These are phyloP conservation scores for Didymellaceae sp. DNA, from an alignment of 2,329 filamentous ascomycete genomes.

Conservation along the genomic window DNA sequence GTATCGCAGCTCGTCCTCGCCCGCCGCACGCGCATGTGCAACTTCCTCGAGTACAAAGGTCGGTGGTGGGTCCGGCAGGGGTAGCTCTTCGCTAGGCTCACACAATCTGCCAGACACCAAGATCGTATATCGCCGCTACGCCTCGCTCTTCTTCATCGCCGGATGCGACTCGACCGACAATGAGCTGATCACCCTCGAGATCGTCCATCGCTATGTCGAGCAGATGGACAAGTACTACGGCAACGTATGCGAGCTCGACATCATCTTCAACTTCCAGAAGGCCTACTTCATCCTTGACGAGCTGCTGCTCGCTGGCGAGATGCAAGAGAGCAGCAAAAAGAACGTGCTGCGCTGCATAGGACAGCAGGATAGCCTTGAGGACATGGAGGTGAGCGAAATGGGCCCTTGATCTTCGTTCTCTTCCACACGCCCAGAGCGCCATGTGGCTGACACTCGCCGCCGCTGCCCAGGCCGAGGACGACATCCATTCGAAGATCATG, in stretches of 20 bases:
- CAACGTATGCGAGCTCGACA: conserved; percentile 98
- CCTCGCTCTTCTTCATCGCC: conserved; percentile 98
- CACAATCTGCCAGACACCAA: conserved; percentile 76
- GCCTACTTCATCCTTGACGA: conserved; percentile 99
- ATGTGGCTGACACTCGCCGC: conserved; percentile 51
- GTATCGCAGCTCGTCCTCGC: conserved; percentile 97
- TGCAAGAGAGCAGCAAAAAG: conserved; percentile 99
- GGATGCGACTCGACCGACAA: conserved; percentile 97
- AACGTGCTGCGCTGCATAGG: conserved; percentile 95
- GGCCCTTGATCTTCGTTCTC: conserved; percentile 15
- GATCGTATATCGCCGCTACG: conserved; percentile 97
- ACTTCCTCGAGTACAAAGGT: conserved; percentile 99
- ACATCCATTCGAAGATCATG: conserved; percentile 86
- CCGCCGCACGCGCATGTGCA: conserved; percentile 97
- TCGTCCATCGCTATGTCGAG: conserved; percentile 98
- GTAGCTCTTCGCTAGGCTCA: conserved; percentile 31
- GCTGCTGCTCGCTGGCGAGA: conserved; percentile 89
- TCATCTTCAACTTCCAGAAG: conserved; percentile 99
- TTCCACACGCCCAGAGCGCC: conserved; percentile 34
- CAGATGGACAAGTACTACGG: conserved; percentile 99
- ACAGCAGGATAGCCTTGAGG: conserved; percentile 96
- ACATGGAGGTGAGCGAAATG: conserved; percentile 88
- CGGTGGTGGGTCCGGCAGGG: conserved; percentile 28
- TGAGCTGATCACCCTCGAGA: conserved; percentile 96
- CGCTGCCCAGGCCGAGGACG: conserved; percentile 77